These are phyloP conservation scores for Sphaerulina populicola DNA, from an alignment of 2,329 filamentous ascomycete genomes.

Conservation along the genomic window DNA sequence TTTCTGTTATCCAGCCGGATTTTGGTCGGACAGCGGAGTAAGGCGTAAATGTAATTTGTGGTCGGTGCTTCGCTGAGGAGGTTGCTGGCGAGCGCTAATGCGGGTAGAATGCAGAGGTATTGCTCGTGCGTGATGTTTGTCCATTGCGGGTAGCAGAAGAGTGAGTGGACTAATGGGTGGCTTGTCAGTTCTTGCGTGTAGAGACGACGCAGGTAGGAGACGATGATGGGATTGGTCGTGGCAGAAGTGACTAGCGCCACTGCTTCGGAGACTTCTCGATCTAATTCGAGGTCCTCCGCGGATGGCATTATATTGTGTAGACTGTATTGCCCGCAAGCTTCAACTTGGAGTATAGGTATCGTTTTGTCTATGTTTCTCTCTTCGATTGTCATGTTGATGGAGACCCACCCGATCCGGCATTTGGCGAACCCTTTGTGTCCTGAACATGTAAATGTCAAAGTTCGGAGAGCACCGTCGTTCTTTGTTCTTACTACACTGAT, in stretches of 20 bases:
- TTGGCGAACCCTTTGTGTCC: neutral
- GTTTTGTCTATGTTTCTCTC: neutral
- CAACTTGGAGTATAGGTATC: neutral
- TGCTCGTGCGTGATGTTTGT: neutral
- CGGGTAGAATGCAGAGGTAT: constrained; percentile 2
- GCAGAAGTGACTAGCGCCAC: neutral
- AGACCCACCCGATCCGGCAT: neutral
- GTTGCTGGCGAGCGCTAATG: neutral
- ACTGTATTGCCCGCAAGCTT: neutral
- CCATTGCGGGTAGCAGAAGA: constrained; percentile 1
- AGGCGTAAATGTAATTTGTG: constrained; percentile 1
- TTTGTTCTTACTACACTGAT: neutral
- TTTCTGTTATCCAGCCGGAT: neutral
- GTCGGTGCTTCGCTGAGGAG: neutral
- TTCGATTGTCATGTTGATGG: neutral
- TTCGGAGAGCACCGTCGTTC: neutral
- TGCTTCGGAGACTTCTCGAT: neutral
- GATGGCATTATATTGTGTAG: neutral
- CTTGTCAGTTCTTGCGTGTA: neutral
- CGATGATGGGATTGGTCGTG: neutral
- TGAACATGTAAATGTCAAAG: neutral
- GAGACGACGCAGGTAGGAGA: neutral
- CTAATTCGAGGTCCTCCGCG: neutral
- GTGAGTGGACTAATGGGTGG: neutral
- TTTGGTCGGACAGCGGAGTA: constrained; percentile 2